Evolutionary conservation across 192 early-diverging fungal species (phyloP), one percentile per base, ranked within the genome.

Genomic region (Backusella luteola): DNA sequence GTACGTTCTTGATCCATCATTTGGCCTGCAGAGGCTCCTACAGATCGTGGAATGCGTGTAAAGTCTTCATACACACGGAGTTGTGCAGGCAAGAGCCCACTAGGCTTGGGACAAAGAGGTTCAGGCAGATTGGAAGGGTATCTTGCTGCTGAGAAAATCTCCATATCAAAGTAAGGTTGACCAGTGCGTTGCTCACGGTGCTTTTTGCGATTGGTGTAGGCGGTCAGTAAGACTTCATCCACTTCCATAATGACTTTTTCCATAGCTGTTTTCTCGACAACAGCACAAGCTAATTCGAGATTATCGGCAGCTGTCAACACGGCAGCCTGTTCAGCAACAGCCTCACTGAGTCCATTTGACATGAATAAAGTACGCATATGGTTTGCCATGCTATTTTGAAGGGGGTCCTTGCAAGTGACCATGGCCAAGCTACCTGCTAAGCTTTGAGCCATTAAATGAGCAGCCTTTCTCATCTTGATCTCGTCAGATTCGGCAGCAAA

Each of bases 221-320:
- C 86, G 6, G 87, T 74, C 12, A 84, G 83, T 66, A 99, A 85
- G n/a, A 86, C 79, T 66, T 96, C 91, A 82, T 97, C 96, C 53
- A 99, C 96, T 76, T 98, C 96, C n/a, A 92, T 86, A n/a, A 94
- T 86, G 1, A 96, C 94, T 73, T 97, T 97, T 79, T 98, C 96
- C 77, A 95, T 95, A 2, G 98, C 96, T 32, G 96, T 93, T 79
- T 96, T 95, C 81, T 99, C 96, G 71, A 98, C 94, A 34, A 99
- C 90, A 0, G 95, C 91, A 80, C 96, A 98, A 12, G 94, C 96
- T 36, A 98, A 85, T 53, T 99, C 98, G 69, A 98, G 80, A 79
- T 99, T 99, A 79, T 98, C 97, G 6, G 91, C 86, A 12, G 97
- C 95, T 34, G 95, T 90, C 53, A 95, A 87, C 39, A 93, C 85